A percentile compares a stretch with the other conserved stretches of the same genome.
These are phyloP conservation scores for Tolypocladium pustulatum DNA, from an alignment of 2,329 filamentous ascomycete genomes.

Conservation along the genomic window DNA sequence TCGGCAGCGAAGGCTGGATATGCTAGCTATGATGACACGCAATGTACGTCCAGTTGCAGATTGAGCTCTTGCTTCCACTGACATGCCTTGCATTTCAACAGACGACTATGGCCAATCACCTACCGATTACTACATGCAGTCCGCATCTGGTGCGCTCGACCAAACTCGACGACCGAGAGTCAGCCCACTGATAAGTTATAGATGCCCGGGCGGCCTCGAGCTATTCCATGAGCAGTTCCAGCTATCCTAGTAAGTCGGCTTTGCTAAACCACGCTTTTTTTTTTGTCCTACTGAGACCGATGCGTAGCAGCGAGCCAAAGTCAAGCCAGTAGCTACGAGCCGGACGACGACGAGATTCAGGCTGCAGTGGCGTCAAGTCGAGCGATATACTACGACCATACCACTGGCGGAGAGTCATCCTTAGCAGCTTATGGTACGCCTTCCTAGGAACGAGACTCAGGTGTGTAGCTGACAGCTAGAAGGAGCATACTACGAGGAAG, in stretches of 20 bases:
- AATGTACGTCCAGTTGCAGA: not conserved
- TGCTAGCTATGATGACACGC: not conserved
- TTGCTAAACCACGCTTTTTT: not conserved
- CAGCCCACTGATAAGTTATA: not conserved
- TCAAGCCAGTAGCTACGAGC: conserved; percentile 1
- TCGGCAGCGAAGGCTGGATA: not conserved
- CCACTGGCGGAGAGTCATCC: conserved; percentile 7
- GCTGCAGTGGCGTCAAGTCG: conserved; percentile 9
- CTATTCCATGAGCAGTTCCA: not conserved
- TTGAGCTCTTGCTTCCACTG: not conserved
- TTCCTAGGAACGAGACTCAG: not conserved
- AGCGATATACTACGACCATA: conserved; percentile 7
- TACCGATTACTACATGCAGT: not conserved
- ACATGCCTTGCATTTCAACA: not conserved
- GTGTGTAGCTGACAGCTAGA: conserved; percentile 1
- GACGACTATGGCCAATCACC: conserved; percentile 1
- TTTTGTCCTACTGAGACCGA: not conserved
- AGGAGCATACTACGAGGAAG: conserved; percentile 13
- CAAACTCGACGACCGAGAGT: not conserved
- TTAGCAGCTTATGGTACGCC: conserved; percentile 10
- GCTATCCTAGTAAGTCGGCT: not conserved
- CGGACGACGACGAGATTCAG: conserved; percentile 8
- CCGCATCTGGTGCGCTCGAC: not conserved
- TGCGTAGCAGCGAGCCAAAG: not conserved
- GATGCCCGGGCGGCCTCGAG: not conserved